Evolutionary conservation across 371 early-diverging fungal genomes (phyloP).

Genomic region (Smittium culicis): DNA sequence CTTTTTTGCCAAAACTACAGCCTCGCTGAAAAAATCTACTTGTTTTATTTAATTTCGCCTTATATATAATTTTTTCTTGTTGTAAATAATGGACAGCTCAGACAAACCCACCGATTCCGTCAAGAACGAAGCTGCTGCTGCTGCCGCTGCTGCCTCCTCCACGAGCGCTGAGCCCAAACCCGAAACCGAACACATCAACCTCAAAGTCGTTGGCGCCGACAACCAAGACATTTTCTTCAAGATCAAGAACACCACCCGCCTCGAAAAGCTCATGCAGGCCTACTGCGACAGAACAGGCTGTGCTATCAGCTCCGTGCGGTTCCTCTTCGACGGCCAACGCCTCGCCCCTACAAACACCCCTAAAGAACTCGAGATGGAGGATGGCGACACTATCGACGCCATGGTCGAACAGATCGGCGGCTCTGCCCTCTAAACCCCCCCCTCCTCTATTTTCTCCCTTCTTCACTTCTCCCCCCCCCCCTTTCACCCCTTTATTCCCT

Average conservation of each 20-base stretch:
- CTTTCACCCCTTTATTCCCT: too few relatives aligned
- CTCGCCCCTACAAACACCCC: slow-evolving; percentile 65
- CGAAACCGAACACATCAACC: slow-evolving; percentile 16
- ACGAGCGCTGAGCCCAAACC: slow-evolving; percentile 10
- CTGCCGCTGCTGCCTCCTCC: too few relatives aligned
- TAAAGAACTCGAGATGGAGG: slow-evolving; percentile 81
- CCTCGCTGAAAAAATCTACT: too few relatives aligned
- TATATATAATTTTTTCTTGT: too few relatives aligned
- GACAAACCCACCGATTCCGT: neutral
- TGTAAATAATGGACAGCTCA: too few relatives aligned
- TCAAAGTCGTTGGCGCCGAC: slow-evolving; percentile 31
- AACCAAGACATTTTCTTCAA: slow-evolving; percentile 77
- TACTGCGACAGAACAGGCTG: slow-evolving; percentile 72
- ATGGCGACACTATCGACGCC: slow-evolving; percentile 85
- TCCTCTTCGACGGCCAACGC: slow-evolving; percentile 77
- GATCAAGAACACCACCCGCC: slow-evolving; percentile 76
- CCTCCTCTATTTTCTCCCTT: neutral
- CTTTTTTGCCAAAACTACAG: too few relatives aligned
- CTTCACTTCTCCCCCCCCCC: neutral
- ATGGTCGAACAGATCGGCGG: slow-evolving; percentile 88
- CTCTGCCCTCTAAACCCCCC: neutral
- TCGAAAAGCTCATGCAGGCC: slow-evolving; percentile 84
- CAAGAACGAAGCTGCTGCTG: neutral
- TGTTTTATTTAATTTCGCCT: too few relatives aligned
- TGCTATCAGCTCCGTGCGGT: slow-evolving; percentile 57